Conservation (phyloP, 345 rosid genomes). For the Diplotaxis tenuifolia region DNA sequence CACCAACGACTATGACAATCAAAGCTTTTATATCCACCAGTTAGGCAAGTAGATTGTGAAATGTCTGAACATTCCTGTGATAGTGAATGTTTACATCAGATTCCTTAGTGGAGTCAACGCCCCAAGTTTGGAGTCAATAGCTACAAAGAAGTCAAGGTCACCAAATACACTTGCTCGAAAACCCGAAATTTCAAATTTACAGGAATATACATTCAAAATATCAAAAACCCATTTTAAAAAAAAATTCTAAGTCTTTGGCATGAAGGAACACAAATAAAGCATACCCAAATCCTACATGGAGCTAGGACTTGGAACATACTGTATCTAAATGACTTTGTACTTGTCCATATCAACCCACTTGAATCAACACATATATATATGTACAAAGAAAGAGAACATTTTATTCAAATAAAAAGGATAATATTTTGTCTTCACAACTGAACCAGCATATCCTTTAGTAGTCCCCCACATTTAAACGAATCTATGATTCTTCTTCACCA, state of each 20-base stretch:
- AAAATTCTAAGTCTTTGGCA: background rate
- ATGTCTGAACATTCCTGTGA: background rate
- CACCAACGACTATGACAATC: too few species aligned
- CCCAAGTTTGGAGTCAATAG: background rate
- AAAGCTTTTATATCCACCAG: background rate
- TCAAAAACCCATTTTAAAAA: background rate
- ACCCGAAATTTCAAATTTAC: background rate
- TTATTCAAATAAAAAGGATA: background rate
- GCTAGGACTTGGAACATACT: background rate
- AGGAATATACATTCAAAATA: background rate
- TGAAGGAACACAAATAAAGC: background rate
- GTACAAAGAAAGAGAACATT: background rate
- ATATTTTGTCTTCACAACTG: background rate
- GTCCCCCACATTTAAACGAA: background rate
- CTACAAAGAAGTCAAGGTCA: background rate
- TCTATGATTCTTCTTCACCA: conserved; percentile 23
- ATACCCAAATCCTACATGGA: background rate
- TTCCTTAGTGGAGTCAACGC: background rate
- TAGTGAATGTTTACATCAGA: background rate
- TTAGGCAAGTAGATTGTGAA: background rate
- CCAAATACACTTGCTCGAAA: background rate
- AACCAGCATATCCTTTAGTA: background rate
- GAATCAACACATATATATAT: background rate
- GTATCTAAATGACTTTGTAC: background rate
- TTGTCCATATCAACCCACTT: background rate